phyloP scores from a whole-genome alignment of 2,329 filamentous ascomycete species.

The Fusarium circinatum region DNA sequence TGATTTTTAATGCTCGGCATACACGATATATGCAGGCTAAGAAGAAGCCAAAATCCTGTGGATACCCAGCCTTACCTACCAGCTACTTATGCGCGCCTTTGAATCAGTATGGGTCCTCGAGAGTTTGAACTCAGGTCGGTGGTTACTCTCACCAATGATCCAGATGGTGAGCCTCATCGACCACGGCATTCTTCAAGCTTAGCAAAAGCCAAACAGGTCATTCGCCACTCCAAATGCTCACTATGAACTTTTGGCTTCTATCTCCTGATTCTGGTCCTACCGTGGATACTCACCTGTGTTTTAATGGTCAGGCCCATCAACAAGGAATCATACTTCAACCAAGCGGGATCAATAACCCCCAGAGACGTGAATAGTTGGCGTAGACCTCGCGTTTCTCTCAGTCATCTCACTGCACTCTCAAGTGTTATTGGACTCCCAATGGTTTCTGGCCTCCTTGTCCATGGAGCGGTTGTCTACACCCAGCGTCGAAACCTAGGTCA shows the following conservation, averaged over 20 bases:
- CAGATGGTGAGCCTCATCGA: neutral
- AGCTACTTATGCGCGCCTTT: neutral
- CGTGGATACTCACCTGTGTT: conserved; percentile 17
- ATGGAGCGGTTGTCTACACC: conserved; percentile 24
- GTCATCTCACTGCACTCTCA: neutral
- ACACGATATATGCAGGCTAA: neutral
- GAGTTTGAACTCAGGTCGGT: neutral
- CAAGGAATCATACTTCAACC: conserved; percentile 16
- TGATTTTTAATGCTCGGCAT: neutral
- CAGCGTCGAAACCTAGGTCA: conserved; percentile 9
- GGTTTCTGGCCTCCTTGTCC: conserved; percentile 22
- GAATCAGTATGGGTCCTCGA: neutral
- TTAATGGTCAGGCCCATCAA: conserved; percentile 23
- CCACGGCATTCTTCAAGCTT: neutral
- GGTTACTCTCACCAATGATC: neutral
- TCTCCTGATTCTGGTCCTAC: conserved; percentile 6
- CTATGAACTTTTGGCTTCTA: neutral
- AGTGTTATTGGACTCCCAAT: conserved; percentile 11
- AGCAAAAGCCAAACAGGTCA: neutral
- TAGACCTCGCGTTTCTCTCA: neutral
- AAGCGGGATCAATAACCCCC: neutral
- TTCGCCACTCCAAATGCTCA: neutral
- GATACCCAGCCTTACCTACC: neutral
- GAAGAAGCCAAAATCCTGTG: neutral
- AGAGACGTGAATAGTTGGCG: neutral